These are phyloP conservation scores for Artemisia annua DNA, from an alignment of 129 eudicot species.

Conservation along the genomic window DNA sequence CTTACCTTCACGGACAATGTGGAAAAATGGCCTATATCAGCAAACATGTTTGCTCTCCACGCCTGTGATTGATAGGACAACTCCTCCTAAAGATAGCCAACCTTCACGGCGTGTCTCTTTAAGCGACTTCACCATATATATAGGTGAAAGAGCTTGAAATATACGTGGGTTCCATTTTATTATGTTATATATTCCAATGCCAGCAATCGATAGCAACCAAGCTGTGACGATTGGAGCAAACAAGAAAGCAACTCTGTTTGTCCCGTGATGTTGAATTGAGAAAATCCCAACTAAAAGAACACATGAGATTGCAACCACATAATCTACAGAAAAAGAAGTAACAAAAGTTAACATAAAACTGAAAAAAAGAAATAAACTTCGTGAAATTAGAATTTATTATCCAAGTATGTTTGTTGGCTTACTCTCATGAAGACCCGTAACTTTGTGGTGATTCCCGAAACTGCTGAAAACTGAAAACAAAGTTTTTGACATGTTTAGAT, in stretches of 20 bases:
- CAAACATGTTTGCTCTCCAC: constrained; percentile 77
- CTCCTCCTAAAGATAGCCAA: constrained; percentile 77
- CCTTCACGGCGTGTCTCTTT: constrained; percentile 58
- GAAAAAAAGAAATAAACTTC: background rate
- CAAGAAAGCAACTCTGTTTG: constrained; percentile 64
- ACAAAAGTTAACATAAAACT: background rate
- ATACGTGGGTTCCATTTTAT: constrained; percentile 63
- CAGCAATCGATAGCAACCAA: constrained; percentile 70
- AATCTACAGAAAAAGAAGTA: constrained; percentile 33
- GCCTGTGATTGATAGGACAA: constrained; percentile 72
- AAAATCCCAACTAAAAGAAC: constrained; percentile 56
- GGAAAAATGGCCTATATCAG: constrained; percentile 80
- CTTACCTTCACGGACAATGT: constrained; percentile 65
- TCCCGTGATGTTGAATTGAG: constrained; percentile 76
- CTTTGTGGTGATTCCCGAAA: constrained; percentile 49
- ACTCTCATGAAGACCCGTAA: constrained; percentile 50
- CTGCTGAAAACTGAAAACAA: constrained; percentile 54
- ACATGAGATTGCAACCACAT: constrained; percentile 53
- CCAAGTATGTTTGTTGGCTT: constrained; percentile 24
- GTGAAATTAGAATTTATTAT: background rate
- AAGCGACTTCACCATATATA: constrained; percentile 58
- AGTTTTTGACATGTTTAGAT: background rate
- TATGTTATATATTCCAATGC: constrained; percentile 62
- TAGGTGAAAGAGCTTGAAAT: constrained; percentile 62
- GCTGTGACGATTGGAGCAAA: constrained; percentile 72